Percentiles rank a stretch among this genome's conserved stretches.
These are phyloP conservation scores for Diaporthe eres DNA, from an alignment of 2,329 filamentous ascomycete species.

Conservation along the genomic window DNA sequence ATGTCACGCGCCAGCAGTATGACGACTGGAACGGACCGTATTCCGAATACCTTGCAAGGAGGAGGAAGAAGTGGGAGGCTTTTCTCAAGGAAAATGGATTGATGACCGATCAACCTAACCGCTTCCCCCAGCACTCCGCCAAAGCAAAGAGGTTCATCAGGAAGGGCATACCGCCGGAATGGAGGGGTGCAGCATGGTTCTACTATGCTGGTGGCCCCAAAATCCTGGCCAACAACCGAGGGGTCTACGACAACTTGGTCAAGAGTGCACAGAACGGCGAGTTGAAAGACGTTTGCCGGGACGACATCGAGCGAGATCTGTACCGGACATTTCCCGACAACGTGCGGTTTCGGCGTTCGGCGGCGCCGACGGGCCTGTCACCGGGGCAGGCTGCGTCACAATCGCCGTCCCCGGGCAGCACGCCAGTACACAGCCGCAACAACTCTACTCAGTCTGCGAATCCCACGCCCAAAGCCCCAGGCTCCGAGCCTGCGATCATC, in stretches of 20 bases:
- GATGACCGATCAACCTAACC: constrained; percentile 77
- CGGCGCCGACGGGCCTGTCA: constrained; percentile 38
- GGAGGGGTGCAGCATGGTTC: constrained; percentile 97
- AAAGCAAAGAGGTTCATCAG: constrained; percentile 92
- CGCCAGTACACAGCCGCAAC: constrained; percentile 47
- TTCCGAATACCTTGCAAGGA: constrained; percentile 78
- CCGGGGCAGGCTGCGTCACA: constrained; percentile 48
- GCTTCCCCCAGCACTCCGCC: constrained; percentile 83
- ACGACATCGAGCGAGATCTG: constrained; percentile 93
- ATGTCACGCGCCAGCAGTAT: constrained; percentile 82
- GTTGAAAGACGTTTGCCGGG: constrained; percentile 81
- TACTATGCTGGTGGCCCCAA: constrained; percentile 92
- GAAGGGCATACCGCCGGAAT: constrained; percentile 94
- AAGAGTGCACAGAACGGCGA: constrained; percentile 58
- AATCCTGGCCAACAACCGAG: constrained; percentile 81
- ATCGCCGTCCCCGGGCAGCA: constrained; percentile 50
- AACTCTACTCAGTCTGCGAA: constrained; percentile 42
- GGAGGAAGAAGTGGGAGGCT: constrained; percentile 85
- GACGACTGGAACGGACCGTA: constrained; percentile 86
- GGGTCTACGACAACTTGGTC: constrained; percentile 81
- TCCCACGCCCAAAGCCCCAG: constrained; percentile 51
- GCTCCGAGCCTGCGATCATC: constrained; percentile 82
- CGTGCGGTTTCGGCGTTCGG: constrained; percentile 82
- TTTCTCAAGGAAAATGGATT: constrained; percentile 84
- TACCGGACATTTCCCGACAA: constrained; percentile 97